Evolutionary conservation across 495 filamentous ascomycete species (phyloP).

Genomic region (Penicillium canariense): DNA sequence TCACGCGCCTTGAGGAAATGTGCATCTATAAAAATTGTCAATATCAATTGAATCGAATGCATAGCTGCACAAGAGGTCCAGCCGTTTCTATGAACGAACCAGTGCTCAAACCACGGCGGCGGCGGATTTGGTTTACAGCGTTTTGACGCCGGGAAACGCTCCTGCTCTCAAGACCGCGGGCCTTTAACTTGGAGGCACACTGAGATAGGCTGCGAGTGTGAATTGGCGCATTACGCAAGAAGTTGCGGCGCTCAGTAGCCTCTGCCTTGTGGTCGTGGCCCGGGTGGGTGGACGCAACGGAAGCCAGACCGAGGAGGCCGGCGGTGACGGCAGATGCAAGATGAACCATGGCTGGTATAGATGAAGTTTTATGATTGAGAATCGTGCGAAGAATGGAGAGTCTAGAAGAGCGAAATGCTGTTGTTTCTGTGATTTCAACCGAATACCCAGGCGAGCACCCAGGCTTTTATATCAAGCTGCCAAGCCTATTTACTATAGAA

Average conservation of each 20-base stretch:
- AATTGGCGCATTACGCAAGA: constrained; percentile 32
- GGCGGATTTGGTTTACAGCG: constrained; percentile 30
- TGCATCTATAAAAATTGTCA: constrained; percentile 5
- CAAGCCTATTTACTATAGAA: not conserved
- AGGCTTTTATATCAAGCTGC: not conserved
- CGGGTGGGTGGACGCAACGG: constrained; percentile 40
- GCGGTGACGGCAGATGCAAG: constrained; percentile 15
- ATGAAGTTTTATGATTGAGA: not conserved
- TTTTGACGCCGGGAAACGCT: constrained; percentile 45
- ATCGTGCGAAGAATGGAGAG: not conserved
- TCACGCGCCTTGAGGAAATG: constrained; percentile 41
- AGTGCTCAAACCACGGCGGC: constrained; percentile 22
- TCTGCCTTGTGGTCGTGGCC: constrained; percentile 49
- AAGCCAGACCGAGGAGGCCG: constrained; percentile 18
- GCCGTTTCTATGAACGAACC: constrained; percentile 4
- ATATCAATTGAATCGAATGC: not conserved
- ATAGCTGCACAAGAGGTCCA: not conserved
- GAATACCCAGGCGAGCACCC: not conserved
- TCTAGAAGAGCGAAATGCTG: not conserved
- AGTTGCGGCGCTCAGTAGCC: constrained; percentile 43
- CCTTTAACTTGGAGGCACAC: constrained; percentile 48
- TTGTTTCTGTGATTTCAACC: not conserved
- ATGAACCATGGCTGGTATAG: constrained; percentile 17
- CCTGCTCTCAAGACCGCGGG: constrained; percentile 46
- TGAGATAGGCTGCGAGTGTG: constrained; percentile 43